Evolutionary conservation across 176 grass and related monocot genomes (phyloP).

Genomic region (Pharus latifolius): DNA sequence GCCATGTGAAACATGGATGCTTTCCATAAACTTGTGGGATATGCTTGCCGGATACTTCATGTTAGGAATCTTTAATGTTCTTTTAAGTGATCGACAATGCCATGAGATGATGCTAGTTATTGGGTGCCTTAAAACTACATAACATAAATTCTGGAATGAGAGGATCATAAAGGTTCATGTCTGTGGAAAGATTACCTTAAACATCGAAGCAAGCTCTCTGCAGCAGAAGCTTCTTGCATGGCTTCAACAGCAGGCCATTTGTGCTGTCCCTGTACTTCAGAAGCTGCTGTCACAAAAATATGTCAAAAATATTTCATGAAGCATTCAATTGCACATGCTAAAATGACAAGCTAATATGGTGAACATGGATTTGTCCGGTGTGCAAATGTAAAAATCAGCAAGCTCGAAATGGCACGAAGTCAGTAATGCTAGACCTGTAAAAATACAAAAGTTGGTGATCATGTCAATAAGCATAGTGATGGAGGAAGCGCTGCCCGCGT

Average conservation of each 20-base stretch:
- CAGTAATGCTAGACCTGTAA: conserved; percentile 1
- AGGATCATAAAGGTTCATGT: not conserved
- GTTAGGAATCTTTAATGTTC: too few species aligned
- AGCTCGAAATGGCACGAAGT: not conserved
- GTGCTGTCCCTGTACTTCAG: conserved; percentile 82
- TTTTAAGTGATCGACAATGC: too few species aligned
- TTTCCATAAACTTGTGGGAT: not conserved
- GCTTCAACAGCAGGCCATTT: conserved; percentile 85
- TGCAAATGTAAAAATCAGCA: not conserved
- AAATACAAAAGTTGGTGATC: not conserved
- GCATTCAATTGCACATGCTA: not conserved
- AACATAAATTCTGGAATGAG: not conserved
- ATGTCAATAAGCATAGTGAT: conserved; percentile 20
- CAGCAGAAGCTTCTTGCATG: conserved; percentile 85
- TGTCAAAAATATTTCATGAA: not conserved
- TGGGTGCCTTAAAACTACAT: not conserved
- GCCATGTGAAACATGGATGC: conserved; percentile 6
- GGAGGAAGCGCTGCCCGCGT: conserved; percentile 62
- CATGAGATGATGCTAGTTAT: not conserved
- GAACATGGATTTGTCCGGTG: not conserved
- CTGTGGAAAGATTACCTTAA: conserved; percentile 52
- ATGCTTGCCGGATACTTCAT: too few species aligned
- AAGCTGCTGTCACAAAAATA: conserved; percentile 56
- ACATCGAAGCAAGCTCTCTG: conserved; percentile 90
- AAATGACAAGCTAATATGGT: not conserved